phyloP scores from a whole-genome alignment of 768 basidiomycete genomes.

The Suillus americanus region DNA sequence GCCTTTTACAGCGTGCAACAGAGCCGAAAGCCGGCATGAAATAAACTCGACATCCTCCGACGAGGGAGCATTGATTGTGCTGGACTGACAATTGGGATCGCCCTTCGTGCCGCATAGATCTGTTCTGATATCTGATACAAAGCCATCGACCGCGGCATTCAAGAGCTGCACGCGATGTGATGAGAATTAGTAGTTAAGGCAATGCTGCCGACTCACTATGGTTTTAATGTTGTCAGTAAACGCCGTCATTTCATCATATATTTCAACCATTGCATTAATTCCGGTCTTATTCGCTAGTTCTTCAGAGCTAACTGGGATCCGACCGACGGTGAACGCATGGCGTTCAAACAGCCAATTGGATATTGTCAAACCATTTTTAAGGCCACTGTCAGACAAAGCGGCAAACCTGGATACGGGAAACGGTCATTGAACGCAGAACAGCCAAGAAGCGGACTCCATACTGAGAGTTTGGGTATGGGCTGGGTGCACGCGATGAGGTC shows the following conservation, averaged over 20 bases:
- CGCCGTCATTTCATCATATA: background rate
- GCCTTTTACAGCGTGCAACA: too few species aligned
- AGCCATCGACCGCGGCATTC: too few species aligned
- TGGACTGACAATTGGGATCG: too few species aligned
- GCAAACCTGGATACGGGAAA: background rate
- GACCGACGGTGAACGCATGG: background rate
- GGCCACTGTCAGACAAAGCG: background rate
- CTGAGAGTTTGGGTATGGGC: background rate
- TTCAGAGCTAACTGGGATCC: background rate
- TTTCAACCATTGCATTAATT: background rate
- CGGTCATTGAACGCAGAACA: background rate
- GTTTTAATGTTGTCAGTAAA: background rate
- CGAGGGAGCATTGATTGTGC: too few species aligned
- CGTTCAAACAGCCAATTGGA: conserved; percentile 7
- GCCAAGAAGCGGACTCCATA: background rate
- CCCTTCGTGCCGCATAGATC: too few species aligned
- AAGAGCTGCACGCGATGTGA: too few species aligned
- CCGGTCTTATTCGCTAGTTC: background rate
- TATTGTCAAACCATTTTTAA: background rate
- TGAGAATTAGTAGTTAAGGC: too few species aligned
- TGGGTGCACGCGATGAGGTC: background rate
- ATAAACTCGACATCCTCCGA: too few species aligned
- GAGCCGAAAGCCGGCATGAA: too few species aligned
- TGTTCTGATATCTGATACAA: too few species aligned
- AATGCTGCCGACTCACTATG: too few species aligned